Percentiles rank a stretch among this genome's conserved stretches.
Conservation (phyloP, 202 grass and related monocot species). For the Eragrostis tef region DNA sequence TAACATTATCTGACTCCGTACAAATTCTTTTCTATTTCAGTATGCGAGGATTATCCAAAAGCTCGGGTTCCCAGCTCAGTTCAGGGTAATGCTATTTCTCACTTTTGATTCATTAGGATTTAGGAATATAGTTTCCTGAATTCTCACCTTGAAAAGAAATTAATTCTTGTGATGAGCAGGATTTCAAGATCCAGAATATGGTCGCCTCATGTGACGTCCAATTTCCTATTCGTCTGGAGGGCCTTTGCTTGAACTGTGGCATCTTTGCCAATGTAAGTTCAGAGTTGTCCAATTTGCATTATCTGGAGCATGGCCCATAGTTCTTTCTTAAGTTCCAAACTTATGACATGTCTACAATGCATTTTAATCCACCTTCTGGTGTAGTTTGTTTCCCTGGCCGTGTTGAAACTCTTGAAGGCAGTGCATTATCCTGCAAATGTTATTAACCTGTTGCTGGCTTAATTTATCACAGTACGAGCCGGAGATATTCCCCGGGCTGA, state of each 20-base stretch:
- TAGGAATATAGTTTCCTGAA: not conserved
- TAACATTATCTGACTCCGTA: not conserved
- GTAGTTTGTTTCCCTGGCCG: conserved; percentile 4
- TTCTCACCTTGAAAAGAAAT: conserved; percentile 12
- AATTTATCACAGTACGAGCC: conserved; percentile 69
- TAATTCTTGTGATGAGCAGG: conserved; percentile 46
- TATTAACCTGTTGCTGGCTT: conserved; percentile 21
- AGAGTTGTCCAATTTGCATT: not conserved
- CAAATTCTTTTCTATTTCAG: conserved; percentile 9
- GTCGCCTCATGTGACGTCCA: conserved; percentile 67
- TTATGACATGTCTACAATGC: not conserved
- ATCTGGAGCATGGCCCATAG: not conserved
- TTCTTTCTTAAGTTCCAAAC: not conserved
- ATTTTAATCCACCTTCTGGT: not conserved
- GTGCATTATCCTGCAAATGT: conserved; percentile 2
- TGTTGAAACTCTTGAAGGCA: not conserved
- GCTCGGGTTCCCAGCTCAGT: conserved; percentile 27
- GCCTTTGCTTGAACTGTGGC: conserved; percentile 60
- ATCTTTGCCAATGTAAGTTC: conserved; percentile 67
- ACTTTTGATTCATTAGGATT: not conserved
- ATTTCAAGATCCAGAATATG: conserved; percentile 84
- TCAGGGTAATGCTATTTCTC: conserved; percentile 22
- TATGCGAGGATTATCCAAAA: conserved; percentile 38
- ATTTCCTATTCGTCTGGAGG: conserved; percentile 66
- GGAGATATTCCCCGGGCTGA: conserved; percentile 77